These are phyloP conservation scores for Teunomyces lycoperdinae DNA, from an alignment of 805 yeast species.

Conservation along the genomic window DNA sequence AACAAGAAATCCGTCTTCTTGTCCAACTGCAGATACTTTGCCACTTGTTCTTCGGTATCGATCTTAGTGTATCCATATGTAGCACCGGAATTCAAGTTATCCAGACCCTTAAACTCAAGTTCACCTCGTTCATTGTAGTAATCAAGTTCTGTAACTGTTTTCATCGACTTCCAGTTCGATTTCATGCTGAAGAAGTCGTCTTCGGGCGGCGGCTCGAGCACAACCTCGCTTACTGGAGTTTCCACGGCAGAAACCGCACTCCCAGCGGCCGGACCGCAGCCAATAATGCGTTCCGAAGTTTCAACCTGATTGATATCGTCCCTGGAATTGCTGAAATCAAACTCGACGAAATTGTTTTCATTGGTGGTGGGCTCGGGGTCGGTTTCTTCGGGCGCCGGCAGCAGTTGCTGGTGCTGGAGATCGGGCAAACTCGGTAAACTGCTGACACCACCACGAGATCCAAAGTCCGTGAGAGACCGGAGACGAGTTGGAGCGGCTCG, in stretches of 20 bases:
- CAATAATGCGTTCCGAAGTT: conserved; percentile 5
- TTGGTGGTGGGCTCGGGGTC: conserved; percentile 2
- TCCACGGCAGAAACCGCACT: background rate
- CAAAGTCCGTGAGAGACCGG: conserved; percentile 3
- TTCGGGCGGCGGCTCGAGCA: background rate
- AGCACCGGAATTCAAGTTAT: too few species aligned
- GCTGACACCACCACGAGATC: conserved; percentile 18
- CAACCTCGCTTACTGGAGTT: background rate
- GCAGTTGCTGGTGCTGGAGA: background rate
- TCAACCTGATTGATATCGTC: background rate
- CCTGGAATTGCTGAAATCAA: conserved; percentile 20
- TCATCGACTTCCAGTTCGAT: conserved; percentile 81
- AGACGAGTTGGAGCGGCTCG: background rate
- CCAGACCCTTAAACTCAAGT: conserved; percentile 37
- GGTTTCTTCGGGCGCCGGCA: background rate
- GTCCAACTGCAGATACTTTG: conserved; percentile 55
- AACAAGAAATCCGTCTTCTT: conserved; percentile 53
- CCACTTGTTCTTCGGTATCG: conserved; percentile 82
- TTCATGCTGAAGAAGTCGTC: conserved; percentile 35
- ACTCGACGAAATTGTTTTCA: conserved; percentile 25
- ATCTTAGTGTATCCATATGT: conserved; percentile 82
- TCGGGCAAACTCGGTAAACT: conserved; percentile 22
- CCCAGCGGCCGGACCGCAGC: background rate
- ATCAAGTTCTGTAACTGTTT: conserved; percentile 71
- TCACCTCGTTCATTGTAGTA: conserved; percentile 81